Evolutionary conservation across 2,329 filamentous ascomycete genomes (phyloP).

Genomic region (Colletotrichum sojae): DNA sequence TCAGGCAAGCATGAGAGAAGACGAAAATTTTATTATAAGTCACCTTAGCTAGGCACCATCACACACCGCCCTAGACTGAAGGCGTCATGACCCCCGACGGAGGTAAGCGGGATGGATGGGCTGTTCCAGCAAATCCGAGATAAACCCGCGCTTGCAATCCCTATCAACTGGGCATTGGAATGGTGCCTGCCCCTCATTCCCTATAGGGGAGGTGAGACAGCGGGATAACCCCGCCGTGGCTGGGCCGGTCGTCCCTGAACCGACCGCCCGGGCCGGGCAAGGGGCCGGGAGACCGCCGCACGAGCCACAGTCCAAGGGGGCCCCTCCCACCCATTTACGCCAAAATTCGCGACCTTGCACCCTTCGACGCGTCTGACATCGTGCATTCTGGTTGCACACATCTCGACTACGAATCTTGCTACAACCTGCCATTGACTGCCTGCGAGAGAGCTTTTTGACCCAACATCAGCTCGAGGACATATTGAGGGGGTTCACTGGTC

Average conservation of each 20-base stretch:
- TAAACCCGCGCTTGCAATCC: constrained; percentile 5
- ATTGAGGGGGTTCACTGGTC: not conserved
- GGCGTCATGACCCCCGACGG: constrained; percentile 37
- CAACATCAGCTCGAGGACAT: not conserved
- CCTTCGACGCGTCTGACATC: constrained; percentile 39
- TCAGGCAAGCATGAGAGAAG: not conserved
- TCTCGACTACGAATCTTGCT: constrained; percentile 23
- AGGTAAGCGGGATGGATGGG: constrained; percentile 18
- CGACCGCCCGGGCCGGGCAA: constrained; percentile 24
- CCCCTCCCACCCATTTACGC: constrained; percentile 47
- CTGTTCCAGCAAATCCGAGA: constrained; percentile 3
- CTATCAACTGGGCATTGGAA: not conserved
- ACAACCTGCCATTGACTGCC: constrained; percentile 20
- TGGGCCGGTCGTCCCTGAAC: constrained; percentile 5
- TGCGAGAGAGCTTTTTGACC: constrained; percentile 2
- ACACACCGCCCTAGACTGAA: constrained; percentile 36
- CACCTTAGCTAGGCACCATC: constrained; percentile 9
- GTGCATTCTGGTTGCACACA: constrained; percentile 24
- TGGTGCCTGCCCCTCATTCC: constrained; percentile 29
- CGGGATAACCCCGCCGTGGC: constrained; percentile 26
- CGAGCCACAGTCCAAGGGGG: constrained; percentile 17
- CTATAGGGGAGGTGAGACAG: not conserved
- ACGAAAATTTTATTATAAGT: constrained; percentile 1
- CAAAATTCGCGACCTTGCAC: constrained; percentile 50
- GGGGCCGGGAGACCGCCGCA: not conserved